Base-by-base conservation (phyloP, 2,329 filamentous ascomycete genomes). In the Meredithiella fracta region DNA sequence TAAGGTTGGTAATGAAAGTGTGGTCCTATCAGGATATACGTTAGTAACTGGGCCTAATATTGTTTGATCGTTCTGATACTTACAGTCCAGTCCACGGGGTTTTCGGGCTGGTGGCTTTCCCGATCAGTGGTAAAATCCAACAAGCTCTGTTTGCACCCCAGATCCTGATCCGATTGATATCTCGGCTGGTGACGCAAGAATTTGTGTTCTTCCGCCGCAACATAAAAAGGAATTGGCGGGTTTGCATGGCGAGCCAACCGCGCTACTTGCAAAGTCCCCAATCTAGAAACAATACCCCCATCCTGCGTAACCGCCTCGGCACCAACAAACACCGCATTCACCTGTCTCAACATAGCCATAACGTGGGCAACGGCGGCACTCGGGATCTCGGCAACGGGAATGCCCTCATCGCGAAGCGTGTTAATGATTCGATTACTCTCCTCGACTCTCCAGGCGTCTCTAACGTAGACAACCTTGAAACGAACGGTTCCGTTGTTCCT, bases 201-300 rank as follows among this genome's bases (percentile, higher is more conserved):
- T 71, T 98, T 98, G 73, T 98, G 92, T 63, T 86, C 94, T 72
- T 98, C 92, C 1, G 85, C 85, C 3, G 92, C 89, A 17, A 95
- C 89, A 64, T 94, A 95, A 62, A 97, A 87, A 0, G 85, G 85
- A 60, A 86, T 82, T 14, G 54, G 60, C 14, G 60, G 60, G 40
- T 82, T 79, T 47, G 73, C 73, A 26, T 69, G 67, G 63, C 83
- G 82, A 3, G 90, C 89, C 54, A 96, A 72, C 62, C 88, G 73
- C 1, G 87, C 90, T 62, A 97, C 83, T 71, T 95, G 89, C 62
- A 86, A 91, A 1, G 78, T 82, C 54, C 91, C 91, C 70, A 97
- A 78, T 51, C 90, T 76, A 23, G 86, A 91, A 62, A 98, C 86
- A 62, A 97, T 85, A 38, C 91, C 91, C 52, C 92, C 92, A 65